Base-by-base conservation (phyloP, 1,139 yeast species). In the Candida smagusa region DNA sequence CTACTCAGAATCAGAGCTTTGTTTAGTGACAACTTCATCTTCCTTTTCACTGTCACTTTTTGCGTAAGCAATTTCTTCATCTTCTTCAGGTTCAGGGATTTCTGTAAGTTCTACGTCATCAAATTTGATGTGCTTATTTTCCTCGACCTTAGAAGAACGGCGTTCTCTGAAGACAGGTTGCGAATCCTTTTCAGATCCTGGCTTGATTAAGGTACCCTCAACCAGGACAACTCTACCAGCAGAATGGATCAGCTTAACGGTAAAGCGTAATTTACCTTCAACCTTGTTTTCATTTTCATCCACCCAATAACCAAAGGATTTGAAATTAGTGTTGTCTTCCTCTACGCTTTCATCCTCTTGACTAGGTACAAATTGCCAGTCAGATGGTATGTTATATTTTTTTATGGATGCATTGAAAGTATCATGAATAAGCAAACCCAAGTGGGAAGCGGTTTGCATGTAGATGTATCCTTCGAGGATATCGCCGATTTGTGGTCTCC, bases 361-460 rank as follows among this genome's bases (percentile, higher is more conserved):
- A 49, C 73, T 79, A 34, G 94, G 92, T 38, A 84, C 73, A 61
- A 90, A 92, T 26, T 68, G 67, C 98, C 98, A 92, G 37, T 71
- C 77, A 30, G 67, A 64, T 12, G 98, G 98, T 45, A 92, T 88
- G 50, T 79, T 80, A 56, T 76, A 83, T 59, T 86, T 81, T 60
- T 86, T 87, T 47, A 92, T 88, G 38, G 94, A 81, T 25, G 97
- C 97, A 63, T 92, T 94, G 68, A 92, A 92, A 1, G 95, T 87
- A 61, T 92, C 97, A 58, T 87, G 92, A 37, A 92, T 74, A 49
- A 92, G 74, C 46, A 92, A 70, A 44, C 97, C 97, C 53, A 94
- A 83, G 57, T 92, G 98, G 7, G 96, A 84, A 11, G 96, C 96
- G 1, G 97, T 84, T 66, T 90, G 97, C 77, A 92, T 80, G 65